Evolutionary conservation across 2,329 filamentous ascomycete genomes (phyloP).

Genomic region (Hypomyces perniciosus): DNA sequence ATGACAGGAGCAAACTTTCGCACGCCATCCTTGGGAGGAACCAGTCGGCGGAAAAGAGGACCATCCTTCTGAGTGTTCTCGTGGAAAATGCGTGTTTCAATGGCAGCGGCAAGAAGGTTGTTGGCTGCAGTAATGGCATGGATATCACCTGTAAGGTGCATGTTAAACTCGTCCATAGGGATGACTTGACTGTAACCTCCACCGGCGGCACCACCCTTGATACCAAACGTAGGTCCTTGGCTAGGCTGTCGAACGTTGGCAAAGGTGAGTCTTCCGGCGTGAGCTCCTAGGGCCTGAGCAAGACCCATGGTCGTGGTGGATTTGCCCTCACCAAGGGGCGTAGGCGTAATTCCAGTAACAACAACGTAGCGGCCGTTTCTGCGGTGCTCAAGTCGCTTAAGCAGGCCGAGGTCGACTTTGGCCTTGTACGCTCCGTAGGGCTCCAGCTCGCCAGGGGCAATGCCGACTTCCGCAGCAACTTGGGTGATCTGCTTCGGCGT

Average conservation of each 20-base stretch:
- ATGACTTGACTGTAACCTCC: conserved; percentile 99
- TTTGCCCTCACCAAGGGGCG: conserved; percentile 93
- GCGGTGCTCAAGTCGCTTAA: conserved; percentile 81
- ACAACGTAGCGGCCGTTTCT: conserved; percentile 86
- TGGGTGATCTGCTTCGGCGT: conserved; percentile 85
- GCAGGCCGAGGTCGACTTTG: conserved; percentile 78
- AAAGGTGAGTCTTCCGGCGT: conserved; percentile 81
- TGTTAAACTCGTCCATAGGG: conserved; percentile 99
- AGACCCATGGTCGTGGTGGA: conserved; percentile 97
- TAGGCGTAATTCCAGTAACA: conserved; percentile 93
- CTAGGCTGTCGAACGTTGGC: conserved; percentile 96
- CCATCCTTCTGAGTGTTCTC: conserved; percentile 92
- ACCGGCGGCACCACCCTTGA: conserved; percentile 95
- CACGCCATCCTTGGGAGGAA: conserved; percentile 85
- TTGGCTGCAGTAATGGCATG: conserved; percentile 96
- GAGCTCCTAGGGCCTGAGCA: conserved; percentile 84
- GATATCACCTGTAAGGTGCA: conserved; percentile 95
- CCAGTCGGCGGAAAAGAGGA: conserved; percentile 78
- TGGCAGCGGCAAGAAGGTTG: conserved; percentile 91
- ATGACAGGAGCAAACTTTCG: conserved; percentile 82
- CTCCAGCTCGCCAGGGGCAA: conserved; percentile 83
- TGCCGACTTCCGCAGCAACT: conserved; percentile 80
- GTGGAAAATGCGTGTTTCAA: conserved; percentile 98
- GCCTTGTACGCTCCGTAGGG: conserved; percentile 94
- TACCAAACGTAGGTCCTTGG: conserved; percentile 96